Base-by-base conservation (phyloP, 2,329 filamentous ascomycete species). In the Aspergillus texensis region DNA sequence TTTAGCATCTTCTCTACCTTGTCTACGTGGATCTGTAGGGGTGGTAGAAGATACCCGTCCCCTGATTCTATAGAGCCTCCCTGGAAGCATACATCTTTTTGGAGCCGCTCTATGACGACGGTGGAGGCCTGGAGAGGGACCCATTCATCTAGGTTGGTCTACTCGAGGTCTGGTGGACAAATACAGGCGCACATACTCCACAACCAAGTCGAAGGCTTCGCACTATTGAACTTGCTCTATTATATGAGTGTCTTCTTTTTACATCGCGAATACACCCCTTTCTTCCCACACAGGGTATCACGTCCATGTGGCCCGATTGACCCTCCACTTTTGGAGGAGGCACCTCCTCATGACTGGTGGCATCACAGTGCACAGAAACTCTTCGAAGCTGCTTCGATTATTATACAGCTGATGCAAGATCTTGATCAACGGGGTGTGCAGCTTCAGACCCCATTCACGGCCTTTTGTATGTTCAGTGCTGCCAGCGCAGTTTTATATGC, bases 241-340 rank as follows among this genome's bases (percentile, higher is more conserved):
- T 57, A 57, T 8, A 9, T 57, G 14, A 57, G 54, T 8, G 19
- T 57, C 10, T 19, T 57, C 3, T 57, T 57, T 21, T n/a, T 57
- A 41, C 54, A 57, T 26, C 54, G 54, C 6, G 54, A 57, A 43
- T 57, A 57, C 28, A 43, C 41, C 11, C 54, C 54, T 24, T 43
- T 57, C 41, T 41, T 57, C 24, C 54, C 54, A 16, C 54, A 57
- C 21, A 41, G 34, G 14, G 41, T 57, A 1, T 26, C 32, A 3
- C 36, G 21, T 8, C 54, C 54, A 26, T 57, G 54, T 30, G 54
- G 54, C 1, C 54, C 54, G 16, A 57, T 43, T 16, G 54, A 57
- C 21, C 54, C 54, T 2, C 54, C 54, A 6, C 14, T 57, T 12
- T 11, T 57, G 34, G 54, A 41, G 30, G 6, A 57, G 36, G 9